Percentiles rank a stretch among this genome's conserved stretches.
Evolutionary conservation across 768 basidiomycete genomes (phyloP).

Genomic region (Boletus pseudopeckii): DNA sequence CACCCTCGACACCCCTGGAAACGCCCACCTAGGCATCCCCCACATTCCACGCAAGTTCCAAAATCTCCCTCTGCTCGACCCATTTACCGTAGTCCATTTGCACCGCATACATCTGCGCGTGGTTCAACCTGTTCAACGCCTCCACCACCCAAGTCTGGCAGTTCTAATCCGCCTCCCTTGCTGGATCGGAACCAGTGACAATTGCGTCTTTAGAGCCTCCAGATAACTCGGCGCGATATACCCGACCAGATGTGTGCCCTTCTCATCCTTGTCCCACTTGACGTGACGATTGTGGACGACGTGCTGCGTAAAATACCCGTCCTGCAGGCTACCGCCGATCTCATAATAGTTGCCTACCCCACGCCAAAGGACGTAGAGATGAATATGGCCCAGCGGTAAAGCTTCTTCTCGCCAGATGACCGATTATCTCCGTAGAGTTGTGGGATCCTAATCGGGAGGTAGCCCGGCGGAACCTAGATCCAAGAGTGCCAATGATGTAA

Average conservation of each 20-base stretch:
- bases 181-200: conserved; percentile 11
- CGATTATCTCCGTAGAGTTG: conserved; percentile 12
- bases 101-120: conserved; percentile 13
- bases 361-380: conserved; percentile 19
- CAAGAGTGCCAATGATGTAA: conserved; percentile 2
- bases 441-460: conserved; percentile 14
- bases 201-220: not conserved
- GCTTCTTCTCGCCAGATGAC: not conserved
- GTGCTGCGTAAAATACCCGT: conserved; percentile 14
- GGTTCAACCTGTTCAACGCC: conserved; percentile 5
- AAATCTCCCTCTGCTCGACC: conserved; percentile 14
- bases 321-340: conserved; percentile 7
- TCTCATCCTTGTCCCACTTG: conserved; percentile 12
- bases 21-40: not conserved
- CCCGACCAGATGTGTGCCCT: conserved; percentile 10
- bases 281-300: conserved; percentile 13
- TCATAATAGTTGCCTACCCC: conserved; percentile 22
- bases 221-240: conserved; percentile 6
- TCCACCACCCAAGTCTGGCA: conserved; percentile 22
- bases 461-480: conserved; percentile 1
- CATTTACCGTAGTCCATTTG: conserved; percentile 13
- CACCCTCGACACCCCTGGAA: not conserved
- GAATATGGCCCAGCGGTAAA: conserved; percentile 21
- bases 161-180: conserved; percentile 9
- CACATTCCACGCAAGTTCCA: conserved; percentile 12